Percentiles rank a stretch among this genome's conserved stretches.
Conservation (phyloP, 495 filamentous ascomycete genomes). For the Penicillium pancosmium region DNA sequence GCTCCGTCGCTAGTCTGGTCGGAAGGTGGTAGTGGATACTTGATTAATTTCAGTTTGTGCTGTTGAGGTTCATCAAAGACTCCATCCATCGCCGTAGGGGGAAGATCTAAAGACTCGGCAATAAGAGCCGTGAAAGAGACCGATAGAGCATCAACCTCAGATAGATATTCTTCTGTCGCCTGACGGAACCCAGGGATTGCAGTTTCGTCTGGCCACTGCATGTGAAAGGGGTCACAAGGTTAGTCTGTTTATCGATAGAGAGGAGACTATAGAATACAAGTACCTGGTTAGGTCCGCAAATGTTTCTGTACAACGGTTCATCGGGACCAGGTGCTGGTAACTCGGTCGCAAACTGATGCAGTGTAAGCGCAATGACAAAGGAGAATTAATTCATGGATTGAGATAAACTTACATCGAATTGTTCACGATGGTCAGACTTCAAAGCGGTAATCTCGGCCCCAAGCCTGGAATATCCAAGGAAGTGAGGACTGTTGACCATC, state of each 20-base stretch:
- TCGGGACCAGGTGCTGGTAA: conserved; percentile 63
- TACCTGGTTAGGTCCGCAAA: conserved; percentile 74
- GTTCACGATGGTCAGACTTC: conserved; percentile 64
- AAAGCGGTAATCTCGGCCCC: conserved; percentile 51
- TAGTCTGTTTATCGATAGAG: background rate
- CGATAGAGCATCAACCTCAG: conserved; percentile 67
- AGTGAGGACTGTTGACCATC: conserved; percentile 80
- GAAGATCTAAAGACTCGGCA: conserved; percentile 83
- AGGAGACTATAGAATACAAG: background rate
- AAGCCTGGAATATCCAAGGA: conserved; percentile 55
- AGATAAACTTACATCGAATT: conserved; percentile 74
- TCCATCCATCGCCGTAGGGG: conserved; percentile 67
- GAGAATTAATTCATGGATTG: background rate
- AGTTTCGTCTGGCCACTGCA: conserved; percentile 73
- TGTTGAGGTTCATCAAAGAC: conserved; percentile 79
- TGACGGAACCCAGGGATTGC: conserved; percentile 72
- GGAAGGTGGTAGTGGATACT: conserved; percentile 68
- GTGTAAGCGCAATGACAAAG: background rate
- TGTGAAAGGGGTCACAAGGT: background rate
- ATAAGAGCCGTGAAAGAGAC: conserved; percentile 81
- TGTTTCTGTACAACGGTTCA: conserved; percentile 76
- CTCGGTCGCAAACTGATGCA: conserved; percentile 55
- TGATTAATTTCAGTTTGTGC: conserved; percentile 90
- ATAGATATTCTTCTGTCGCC: conserved; percentile 74
- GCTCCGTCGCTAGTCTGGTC: conserved; percentile 9